Evolutionary conservation across 176 grass and related monocot species (phyloP).

Genomic region (Cocos nucifera): DNA sequence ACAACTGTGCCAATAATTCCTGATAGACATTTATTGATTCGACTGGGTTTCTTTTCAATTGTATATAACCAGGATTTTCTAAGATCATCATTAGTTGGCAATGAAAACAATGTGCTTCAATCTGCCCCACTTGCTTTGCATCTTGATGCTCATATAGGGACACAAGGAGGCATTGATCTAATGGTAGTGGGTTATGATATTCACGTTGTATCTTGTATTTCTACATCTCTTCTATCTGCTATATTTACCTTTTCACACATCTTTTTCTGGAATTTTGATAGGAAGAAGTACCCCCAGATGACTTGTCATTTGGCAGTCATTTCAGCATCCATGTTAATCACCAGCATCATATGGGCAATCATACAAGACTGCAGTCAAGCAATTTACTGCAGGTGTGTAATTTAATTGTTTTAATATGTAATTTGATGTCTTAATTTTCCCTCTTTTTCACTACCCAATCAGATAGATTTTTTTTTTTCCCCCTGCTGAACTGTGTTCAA

Average conservation of each 20-base stretch:
- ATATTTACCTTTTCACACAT: neutral
- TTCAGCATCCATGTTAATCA: slow-evolving; percentile 79
- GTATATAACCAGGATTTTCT: slow-evolving; percentile 51
- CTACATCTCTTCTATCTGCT: neutral
- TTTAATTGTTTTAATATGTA: slow-evolving; percentile 2
- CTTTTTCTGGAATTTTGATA: slow-evolving; percentile 28
- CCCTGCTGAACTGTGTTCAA: too few species aligned
- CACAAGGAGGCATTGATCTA: slow-evolving; percentile 58
- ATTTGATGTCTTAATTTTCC: slow-evolving; percentile 9
- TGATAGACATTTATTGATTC: slow-evolving; percentile 1
- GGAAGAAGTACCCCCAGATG: slow-evolving; percentile 78
- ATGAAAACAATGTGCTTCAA: slow-evolving; percentile 45
- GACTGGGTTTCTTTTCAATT: slow-evolving; percentile 11
- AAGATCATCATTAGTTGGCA: slow-evolving; percentile 50
- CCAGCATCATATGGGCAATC: slow-evolving; percentile 54
- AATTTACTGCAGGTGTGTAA: slow-evolving; percentile 66
- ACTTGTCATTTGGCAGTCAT: slow-evolving; percentile 67
- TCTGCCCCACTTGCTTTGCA: slow-evolving; percentile 31
- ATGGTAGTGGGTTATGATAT: slow-evolving; percentile 31
- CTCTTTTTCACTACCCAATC: slow-evolving; percentile 2
- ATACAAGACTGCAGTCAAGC: slow-evolving; percentile 52
- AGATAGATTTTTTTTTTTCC: neutral
- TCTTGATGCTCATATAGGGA: slow-evolving; percentile 49
- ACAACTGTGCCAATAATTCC: neutral
- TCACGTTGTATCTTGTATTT: slow-evolving; percentile 1